phyloP scores from a whole-genome alignment of 2,329 filamentous ascomycete species.

The Pezicula neosporulosa region DNA sequence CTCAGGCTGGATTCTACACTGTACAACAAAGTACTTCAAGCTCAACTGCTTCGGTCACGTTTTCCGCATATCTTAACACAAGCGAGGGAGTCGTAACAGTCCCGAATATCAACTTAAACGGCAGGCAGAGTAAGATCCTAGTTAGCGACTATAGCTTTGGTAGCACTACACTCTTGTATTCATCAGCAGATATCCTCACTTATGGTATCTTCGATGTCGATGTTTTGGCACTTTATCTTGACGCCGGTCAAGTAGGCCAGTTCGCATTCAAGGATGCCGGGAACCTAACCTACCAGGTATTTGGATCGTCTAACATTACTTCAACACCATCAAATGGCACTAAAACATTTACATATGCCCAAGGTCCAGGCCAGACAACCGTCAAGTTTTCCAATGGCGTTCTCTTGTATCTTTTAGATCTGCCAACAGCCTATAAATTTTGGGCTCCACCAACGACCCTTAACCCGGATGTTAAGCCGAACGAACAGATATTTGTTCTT shows the following conservation, averaged over 20 bases:
- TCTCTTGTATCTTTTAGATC: constrained; percentile 49
- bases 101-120: constrained; percentile 44
- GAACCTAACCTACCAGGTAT: constrained; percentile 34
- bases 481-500: constrained; percentile 42
- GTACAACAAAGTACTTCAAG: constrained; percentile 42
- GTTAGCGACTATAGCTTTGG: constrained; percentile 50
- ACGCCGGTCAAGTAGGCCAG: constrained; percentile 43
- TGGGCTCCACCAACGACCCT: constrained; percentile 47
- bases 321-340: constrained; percentile 23
- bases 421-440: constrained; percentile 51
- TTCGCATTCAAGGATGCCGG: constrained; percentile 42
- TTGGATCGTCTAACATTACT: constrained; percentile 35
- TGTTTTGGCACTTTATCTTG: constrained; percentile 45
- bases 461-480: constrained; percentile 39
- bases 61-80: constrained; percentile 44
- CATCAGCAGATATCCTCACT: constrained; percentile 46
- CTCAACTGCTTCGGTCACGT: constrained; percentile 40
- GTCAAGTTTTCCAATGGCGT: constrained; percentile 46
- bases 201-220: constrained; percentile 42
- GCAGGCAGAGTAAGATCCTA: constrained; percentile 50
- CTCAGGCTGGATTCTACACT: constrained; percentile 46
- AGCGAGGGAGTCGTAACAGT: constrained; percentile 38
- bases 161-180: constrained; percentile 43
- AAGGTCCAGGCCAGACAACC: constrained; percentile 40
- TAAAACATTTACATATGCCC: constrained; percentile 41